Conservation (phyloP, 352 stramenopile genomes). For the Pythium aristosporum region DNA sequence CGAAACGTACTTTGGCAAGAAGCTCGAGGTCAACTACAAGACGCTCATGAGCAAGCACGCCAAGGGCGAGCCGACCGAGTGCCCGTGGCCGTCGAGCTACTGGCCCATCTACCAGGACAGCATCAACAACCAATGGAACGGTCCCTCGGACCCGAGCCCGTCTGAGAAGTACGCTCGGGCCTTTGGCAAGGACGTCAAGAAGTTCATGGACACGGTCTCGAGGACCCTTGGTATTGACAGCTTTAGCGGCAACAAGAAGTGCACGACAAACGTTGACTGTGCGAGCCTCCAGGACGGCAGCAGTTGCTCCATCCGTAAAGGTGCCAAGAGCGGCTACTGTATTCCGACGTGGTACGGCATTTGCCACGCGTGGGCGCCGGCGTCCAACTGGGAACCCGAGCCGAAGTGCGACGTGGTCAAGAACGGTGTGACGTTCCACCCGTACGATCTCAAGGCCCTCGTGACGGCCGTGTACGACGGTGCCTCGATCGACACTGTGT, state of each 20-base stretch:
- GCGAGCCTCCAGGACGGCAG: not conserved
- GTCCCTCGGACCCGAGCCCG: conserved; percentile 4
- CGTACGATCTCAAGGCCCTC: conserved; percentile 27
- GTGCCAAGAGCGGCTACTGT: not conserved
- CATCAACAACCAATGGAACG: conserved; percentile 49
- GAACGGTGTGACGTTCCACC: conserved; percentile 32
- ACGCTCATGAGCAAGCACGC: conserved; percentile 17
- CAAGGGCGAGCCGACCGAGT: not conserved
- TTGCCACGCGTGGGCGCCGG: conserved; percentile 19
- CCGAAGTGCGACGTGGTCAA: conserved; percentile 29
- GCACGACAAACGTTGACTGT: conserved; percentile 6
- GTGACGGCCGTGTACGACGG: conserved; percentile 27
- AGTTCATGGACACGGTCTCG: conserved; percentile 29
- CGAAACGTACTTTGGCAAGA: conserved; percentile 15
- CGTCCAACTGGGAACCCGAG: conserved; percentile 5
- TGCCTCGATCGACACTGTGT: conserved; percentile 30
- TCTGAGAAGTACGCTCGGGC: conserved; percentile 29
- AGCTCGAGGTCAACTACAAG: conserved; percentile 23
- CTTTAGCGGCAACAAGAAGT: not conserved
- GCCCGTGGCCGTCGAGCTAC: conserved; percentile 37
- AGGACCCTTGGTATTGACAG: conserved; percentile 7
- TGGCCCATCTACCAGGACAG: conserved; percentile 61
- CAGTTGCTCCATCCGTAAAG: not conserved
- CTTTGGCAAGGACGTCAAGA: conserved; percentile 8
- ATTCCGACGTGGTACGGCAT: conserved; percentile 14